Conservation (phyloP, 192 early-diverging fungal species). For the Coemansia sp. region DNA sequence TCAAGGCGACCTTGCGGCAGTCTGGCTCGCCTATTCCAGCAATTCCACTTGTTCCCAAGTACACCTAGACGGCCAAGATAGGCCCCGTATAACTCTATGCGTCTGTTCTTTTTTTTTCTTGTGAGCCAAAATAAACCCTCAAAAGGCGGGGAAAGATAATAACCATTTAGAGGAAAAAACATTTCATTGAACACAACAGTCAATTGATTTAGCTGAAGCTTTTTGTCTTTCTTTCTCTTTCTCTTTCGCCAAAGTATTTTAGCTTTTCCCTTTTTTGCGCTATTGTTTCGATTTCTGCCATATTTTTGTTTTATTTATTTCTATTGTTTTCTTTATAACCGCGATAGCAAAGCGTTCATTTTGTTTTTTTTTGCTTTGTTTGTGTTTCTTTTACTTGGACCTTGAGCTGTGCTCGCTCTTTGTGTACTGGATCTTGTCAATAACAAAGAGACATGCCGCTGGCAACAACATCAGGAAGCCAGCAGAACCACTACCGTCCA, state of each 20-base stretch:
- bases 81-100: not conserved
- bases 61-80: constrained; percentile 2
- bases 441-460: constrained; percentile 20
- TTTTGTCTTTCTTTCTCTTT: too few species aligned
- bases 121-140: not conserved
- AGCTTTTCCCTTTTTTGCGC: too few species aligned
- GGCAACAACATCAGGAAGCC: constrained; percentile 5
- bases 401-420: not conserved
- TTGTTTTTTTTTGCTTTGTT: not conserved
- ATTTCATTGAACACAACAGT: too few species aligned
- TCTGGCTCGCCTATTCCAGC: constrained; percentile 45
- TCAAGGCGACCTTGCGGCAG: constrained; percentile 38
- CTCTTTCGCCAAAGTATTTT: too few species aligned
- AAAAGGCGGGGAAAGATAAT: too few species aligned
- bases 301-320: too few species aligned
- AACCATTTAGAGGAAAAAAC: too few species aligned
- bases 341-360: too few species aligned
- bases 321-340: too few species aligned
- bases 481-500: not conserved
- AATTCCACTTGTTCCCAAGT: constrained; percentile 36
- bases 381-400: not conserved
- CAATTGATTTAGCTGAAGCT: too few species aligned
- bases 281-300: too few species aligned
- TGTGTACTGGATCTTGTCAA: not conserved
- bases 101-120: not conserved